phyloP scores from a whole-genome alignment of 352 stramenopile genomes.

The Phytophthora europaea region DNA sequence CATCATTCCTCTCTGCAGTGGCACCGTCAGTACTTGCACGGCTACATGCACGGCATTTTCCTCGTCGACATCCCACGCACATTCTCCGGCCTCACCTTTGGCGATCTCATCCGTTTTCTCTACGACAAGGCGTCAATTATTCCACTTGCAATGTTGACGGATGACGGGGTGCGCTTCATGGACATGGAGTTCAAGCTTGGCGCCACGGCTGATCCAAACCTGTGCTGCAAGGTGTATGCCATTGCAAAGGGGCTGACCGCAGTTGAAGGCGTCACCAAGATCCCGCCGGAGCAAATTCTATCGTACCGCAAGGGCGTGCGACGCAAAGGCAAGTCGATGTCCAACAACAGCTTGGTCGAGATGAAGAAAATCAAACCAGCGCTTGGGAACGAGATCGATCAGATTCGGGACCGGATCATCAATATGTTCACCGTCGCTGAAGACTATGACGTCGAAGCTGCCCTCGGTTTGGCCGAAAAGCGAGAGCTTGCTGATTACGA shows the following conservation, averaged over 20 bases:
- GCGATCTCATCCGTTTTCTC: conserved; percentile 83
- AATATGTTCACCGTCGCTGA: conserved; percentile 52
- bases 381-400: conserved; percentile 65
- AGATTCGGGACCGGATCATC: conserved; percentile 68
- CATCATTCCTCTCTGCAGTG: conserved; percentile 66
- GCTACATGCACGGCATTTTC: conserved; percentile 78
- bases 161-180: conserved; percentile 72
- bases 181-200: conserved; percentile 87
- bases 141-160: conserved; percentile 71
- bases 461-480: conserved; percentile 27
- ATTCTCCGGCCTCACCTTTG: conserved; percentile 84
- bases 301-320: conserved; percentile 80
- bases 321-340: conserved; percentile 61
- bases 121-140: conserved; percentile 83
- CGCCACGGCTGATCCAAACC: conserved; percentile 72
- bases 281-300: conserved; percentile 77
- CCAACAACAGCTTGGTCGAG: conserved; percentile 33
- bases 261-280: conserved; percentile 67
- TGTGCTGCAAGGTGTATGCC: conserved; percentile 86
- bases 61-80: conserved; percentile 82
- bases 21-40: conserved; percentile 77
- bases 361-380: conserved; percentile 71
- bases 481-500: conserved; percentile 5
- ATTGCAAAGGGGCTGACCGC: conserved; percentile 67
- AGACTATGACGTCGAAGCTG: conserved; percentile 40